Percentiles rank a stretch among this genome's conserved stretches.
Evolutionary conservation across 2,329 filamentous ascomycete species (phyloP).

Genomic region (Colletotrichum navitas): DNA sequence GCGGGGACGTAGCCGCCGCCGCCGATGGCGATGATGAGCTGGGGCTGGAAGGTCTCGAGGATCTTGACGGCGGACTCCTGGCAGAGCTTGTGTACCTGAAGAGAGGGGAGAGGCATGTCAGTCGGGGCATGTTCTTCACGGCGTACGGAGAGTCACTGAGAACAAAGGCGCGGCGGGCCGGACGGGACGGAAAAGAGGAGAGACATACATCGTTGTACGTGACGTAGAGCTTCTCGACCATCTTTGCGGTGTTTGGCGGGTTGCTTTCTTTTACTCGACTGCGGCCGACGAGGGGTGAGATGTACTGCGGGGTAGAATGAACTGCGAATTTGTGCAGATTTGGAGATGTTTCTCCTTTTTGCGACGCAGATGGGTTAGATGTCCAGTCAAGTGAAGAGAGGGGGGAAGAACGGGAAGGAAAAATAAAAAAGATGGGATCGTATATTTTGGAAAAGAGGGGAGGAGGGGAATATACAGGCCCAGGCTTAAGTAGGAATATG

Average conservation of each 20-base stretch:
- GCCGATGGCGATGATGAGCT: conserved; percentile 98
- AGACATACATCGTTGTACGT: conserved; percentile 88
- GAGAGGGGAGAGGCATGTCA: background rate
- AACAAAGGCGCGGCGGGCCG: background rate
- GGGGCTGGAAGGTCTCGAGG: conserved; percentile 87
- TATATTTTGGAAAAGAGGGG: background rate
- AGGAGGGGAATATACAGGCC: background rate
- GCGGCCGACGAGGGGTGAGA: background rate
- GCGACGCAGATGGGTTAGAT: background rate
- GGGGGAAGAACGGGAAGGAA: background rate
- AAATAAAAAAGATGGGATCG: background rate
- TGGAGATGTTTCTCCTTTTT: conserved; percentile 23
- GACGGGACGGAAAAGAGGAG: background rate
- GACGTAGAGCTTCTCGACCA: conserved; percentile 89
- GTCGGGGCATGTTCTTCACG: background rate
- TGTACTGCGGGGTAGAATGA: conserved; percentile 37
- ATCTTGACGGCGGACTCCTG: conserved; percentile 86
- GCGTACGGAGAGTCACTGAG: conserved; percentile 4
- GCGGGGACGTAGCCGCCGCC: conserved; percentile 97
- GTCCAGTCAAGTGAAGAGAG: background rate
- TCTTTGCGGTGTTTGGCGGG: conserved; percentile 58
- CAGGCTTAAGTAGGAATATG: conserved; percentile 34
- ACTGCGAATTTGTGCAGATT: conserved; percentile 31
- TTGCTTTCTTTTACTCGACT: conserved; percentile 7
- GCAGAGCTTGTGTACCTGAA: conserved; percentile 96